These are phyloP conservation scores for Moringa oleifera DNA, from an alignment of 345 rosid genomes.

Conservation along the genomic window DNA sequence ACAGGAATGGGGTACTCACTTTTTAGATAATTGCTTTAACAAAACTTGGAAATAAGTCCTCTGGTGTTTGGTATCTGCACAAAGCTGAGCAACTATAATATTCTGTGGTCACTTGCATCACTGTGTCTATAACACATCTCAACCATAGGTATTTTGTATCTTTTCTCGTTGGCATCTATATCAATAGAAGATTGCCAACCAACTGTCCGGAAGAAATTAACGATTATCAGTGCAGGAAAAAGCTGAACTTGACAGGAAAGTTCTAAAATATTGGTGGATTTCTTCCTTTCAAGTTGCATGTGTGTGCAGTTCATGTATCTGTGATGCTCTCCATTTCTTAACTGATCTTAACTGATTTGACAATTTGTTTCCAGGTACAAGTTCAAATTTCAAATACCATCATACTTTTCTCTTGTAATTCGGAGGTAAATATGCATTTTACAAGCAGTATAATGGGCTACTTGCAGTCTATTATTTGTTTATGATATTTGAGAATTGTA, in stretches of 20 bases:
- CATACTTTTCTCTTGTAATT: constrained; percentile 90
- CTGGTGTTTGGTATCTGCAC: no score
- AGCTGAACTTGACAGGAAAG: no score
- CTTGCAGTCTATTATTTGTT: background rate
- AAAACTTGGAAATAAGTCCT: no score
- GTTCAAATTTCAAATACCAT: constrained; percentile 89
- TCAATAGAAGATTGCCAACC: background rate
- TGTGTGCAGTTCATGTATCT: background rate
- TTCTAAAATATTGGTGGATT: no score
- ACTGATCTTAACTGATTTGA: background rate
- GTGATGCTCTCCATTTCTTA: background rate
- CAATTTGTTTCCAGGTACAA: constrained; percentile 62
- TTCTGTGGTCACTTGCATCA: background rate
- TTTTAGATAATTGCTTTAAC: no score
- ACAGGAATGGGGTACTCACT: no score
- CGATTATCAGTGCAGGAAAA: no score
- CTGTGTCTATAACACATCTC: background rate
- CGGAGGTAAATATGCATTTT: constrained; percentile 53
- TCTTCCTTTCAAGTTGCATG: no score
- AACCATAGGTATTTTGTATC: background rate
- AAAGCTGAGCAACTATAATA: no score
- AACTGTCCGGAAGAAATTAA: no score
- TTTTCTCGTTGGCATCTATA: background rate
- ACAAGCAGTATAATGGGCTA: background rate
- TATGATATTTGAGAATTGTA: no score